phyloP scores from a whole-genome alignment of 441 rosid genomes.

The Pelargonium myrrhifolium region DNA sequence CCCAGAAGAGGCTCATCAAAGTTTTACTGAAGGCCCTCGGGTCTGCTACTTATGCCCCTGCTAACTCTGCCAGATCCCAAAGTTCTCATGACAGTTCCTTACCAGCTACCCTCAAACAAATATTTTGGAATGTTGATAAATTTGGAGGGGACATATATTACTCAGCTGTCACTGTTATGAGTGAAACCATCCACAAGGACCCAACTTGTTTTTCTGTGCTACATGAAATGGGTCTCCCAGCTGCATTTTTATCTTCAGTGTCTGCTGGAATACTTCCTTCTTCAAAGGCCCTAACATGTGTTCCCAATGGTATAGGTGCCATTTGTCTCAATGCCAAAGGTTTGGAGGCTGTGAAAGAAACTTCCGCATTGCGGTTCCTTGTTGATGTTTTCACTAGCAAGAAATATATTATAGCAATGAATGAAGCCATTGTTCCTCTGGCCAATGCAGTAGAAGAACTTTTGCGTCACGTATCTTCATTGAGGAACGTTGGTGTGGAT shows the following conservation, averaged over 20 bases:
- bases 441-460: conserved; percentile 98
- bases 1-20: conserved; percentile 91
- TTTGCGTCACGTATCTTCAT: conserved; percentile 81
- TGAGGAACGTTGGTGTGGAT: conserved; percentile 87
- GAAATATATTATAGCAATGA: conserved; percentile 85
- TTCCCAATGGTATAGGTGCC: conserved; percentile 95
- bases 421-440: conserved; percentile 93
- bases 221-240: conserved; percentile 88
- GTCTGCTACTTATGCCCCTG: conserved; percentile 86
- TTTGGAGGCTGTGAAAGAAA: conserved; percentile 86
- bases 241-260: conserved; percentile 88
- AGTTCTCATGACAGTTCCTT: conserved; percentile 71
- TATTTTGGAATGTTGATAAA: conserved; percentile 70
- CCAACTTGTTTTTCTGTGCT: conserved; percentile 78
- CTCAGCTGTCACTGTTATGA: conserved; percentile 98
- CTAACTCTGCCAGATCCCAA: conserved; percentile 60
- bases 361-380: conserved; percentile 73
- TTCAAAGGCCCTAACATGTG: conserved; percentile 88
- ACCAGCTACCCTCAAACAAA: conserved; percentile 73
- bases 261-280: conserved; percentile 80
- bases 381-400: conserved; percentile 78
- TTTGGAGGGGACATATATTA: conserved; percentile 92
- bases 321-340: conserved; percentile 93
- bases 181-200: conserved; percentile 96
- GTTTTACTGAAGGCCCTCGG: conserved; percentile 92